Base-by-base conservation (phyloP, 176 grass and related monocot species). In the Panicum miliaceum region DNA sequence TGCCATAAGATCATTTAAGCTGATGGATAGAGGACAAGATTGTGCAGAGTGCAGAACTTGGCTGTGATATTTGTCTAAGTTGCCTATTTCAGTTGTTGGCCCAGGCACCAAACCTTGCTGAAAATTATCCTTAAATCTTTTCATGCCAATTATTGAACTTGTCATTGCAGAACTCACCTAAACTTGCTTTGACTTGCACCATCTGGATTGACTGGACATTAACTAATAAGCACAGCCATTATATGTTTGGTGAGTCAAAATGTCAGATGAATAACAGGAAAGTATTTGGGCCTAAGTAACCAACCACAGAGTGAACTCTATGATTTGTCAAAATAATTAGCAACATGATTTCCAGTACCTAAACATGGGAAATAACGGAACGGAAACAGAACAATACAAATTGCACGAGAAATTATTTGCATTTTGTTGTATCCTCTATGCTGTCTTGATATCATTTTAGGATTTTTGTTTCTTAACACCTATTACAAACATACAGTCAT, bases 311-410 rank as follows among this genome's bases (percentile, higher is more conserved):
- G 53, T 83, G 65, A 11, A 27, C n/a, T 75, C 53, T 70, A 59
- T 67, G 36, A 20, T 15, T 80, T 62, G 20, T 47, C 18, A 20
- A 58, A 48, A 76, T 29, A 75, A 51, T 50, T 41, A 68, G n/a
- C 51, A 60, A 60, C 37, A 83, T 65, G 37, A 35, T 66, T 47
- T 78, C 29, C n/a, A 67, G 15, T 78, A 36, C 57, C 59, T 60
- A 14, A n/a, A 34, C 29, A 71, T 65, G 26, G 2, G 45, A 62
- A 85, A 67, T 22, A 70, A 78, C 27, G 7, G 3, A 19, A 58
- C 32, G 59, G 71, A 65, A 73, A 68, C 68, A 83, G 12, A 78
- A 67, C 11, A 75, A 72, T 50, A 82, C 64, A 73, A 68, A 66
- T 26, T 35, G 7, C 14, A 25, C 40, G 52, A 23, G 27, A 20